Evolutionary conservation across 768 basidiomycete genomes (phyloP).

Genomic region (Rhizopogon vulgaris): DNA sequence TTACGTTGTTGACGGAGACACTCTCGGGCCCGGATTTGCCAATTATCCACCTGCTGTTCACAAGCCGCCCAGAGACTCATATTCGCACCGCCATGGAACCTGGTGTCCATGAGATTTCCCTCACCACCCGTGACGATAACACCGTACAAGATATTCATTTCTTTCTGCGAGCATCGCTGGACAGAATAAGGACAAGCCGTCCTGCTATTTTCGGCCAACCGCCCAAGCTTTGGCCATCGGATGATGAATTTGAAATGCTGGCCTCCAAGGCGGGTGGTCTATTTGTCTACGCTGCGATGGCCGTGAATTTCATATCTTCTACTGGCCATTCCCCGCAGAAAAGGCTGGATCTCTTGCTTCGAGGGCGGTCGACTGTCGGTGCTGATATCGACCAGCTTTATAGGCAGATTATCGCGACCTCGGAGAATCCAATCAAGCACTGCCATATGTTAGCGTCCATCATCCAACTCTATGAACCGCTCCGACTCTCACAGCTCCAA

Average conservation of each 20-base stretch:
- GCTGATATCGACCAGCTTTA: not conserved
- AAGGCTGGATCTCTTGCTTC: not conserved
- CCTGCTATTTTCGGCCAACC: not conserved
- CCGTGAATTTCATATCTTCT: conserved; percentile 10
- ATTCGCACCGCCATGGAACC: not conserved
- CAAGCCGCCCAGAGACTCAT: too few species aligned
- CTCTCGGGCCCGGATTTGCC: too few species aligned
- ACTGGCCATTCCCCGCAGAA: not conserved
- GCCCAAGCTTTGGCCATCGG: conserved; percentile 10
- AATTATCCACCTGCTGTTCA: too few species aligned
- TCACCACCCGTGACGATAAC: conserved; percentile 4
- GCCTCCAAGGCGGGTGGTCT: conserved; percentile 6
- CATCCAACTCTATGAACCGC: not conserved
- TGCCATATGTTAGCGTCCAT: not conserved
- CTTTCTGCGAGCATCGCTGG: conserved; percentile 9
- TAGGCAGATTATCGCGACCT: not conserved
- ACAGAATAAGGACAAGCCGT: conserved; percentile 4
- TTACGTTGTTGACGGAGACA: too few species aligned
- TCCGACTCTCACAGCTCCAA: not conserved
- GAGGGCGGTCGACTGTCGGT: not conserved
- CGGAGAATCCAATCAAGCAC: not conserved
- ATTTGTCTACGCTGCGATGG: conserved; percentile 12
- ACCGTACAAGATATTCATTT: conserved; percentile 8
- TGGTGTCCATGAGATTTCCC: not conserved
- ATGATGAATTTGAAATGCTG: conserved; percentile 9